A percentile compares a stretch with the other conserved stretches of the same genome.
phyloP scores from a whole-genome alignment of 2,329 filamentous ascomycete genomes.

The Aspergillus terreus region DNA sequence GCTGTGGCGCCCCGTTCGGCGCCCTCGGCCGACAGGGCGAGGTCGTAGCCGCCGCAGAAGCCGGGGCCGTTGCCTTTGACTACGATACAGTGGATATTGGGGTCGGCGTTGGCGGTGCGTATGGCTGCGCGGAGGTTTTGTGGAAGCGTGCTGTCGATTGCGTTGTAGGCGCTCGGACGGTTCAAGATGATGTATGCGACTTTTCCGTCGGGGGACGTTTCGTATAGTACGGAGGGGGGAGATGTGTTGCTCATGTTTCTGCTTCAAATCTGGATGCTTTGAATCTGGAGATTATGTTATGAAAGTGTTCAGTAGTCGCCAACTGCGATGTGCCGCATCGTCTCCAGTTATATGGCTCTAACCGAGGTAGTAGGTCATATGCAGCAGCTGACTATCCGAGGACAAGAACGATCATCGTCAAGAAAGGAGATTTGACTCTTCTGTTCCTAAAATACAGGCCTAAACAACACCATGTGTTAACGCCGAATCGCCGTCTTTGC shows the following conservation, averaged over 20 bases:
- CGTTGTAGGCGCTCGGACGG: slow-evolving; percentile 1
- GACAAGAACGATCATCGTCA: too few relatives aligned
- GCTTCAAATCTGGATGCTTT: too few relatives aligned
- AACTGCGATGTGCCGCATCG: too few relatives aligned
- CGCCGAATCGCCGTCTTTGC: too few relatives aligned
- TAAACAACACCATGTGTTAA: too few relatives aligned
- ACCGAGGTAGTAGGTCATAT: too few relatives aligned
- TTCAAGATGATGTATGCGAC: slow-evolving; percentile 9
- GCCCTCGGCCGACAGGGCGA: not conserved
- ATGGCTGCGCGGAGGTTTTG: slow-evolving; percentile 1
- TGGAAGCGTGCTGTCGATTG: slow-evolving; percentile 3
- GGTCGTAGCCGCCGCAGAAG: slow-evolving; percentile 7
- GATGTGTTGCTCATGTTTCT: not conserved
- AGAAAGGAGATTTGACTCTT: too few relatives aligned
- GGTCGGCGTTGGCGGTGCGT: slow-evolving; percentile 1
- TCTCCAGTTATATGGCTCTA: too few relatives aligned
- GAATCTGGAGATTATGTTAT: too few relatives aligned
- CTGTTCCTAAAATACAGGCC: too few relatives aligned
- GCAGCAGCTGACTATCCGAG: too few relatives aligned
- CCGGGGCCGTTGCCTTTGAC: slow-evolving; percentile 5
- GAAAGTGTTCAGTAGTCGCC: too few relatives aligned
- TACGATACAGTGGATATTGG: slow-evolving; percentile 4
- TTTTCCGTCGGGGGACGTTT: slow-evolving; percentile 1
- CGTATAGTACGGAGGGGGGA: not conserved
- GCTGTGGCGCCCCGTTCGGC: slow-evolving; percentile 1